A percentile compares a stretch with the other conserved stretches of the same genome.
These are phyloP conservation scores for Aphanomyces invadans DNA, from an alignment of 352 stramenopile species.

Conservation along the genomic window DNA sequence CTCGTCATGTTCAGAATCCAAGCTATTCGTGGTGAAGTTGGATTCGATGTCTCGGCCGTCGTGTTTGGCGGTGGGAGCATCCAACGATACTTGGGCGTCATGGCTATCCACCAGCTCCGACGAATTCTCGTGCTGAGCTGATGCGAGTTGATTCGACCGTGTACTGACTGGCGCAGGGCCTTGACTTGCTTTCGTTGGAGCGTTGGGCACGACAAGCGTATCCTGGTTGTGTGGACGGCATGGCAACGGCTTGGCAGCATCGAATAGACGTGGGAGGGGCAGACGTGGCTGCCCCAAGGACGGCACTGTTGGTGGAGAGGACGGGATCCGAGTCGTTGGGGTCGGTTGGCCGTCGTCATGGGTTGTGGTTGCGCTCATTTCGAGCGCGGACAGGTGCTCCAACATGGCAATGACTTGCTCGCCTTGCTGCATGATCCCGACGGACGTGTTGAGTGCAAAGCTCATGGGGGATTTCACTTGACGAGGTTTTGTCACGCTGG, in stretches of 20 bases:
- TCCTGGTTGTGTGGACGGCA: neutral
- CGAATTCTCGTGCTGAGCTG: too few relatives aligned
- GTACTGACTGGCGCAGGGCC: too few relatives aligned
- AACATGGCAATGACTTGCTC: slow-evolving; percentile 20
- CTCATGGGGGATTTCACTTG: neutral
- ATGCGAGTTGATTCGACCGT: too few relatives aligned
- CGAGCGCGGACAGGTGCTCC: neutral
- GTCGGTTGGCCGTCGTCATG: neutral
- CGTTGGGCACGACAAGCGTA: neutral
- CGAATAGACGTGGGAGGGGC: neutral
- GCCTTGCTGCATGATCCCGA: slow-evolving; percentile 7
- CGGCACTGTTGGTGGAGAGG: neutral
- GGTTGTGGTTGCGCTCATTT: neutral
- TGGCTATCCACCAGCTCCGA: too few relatives aligned
- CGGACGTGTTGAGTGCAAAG: slow-evolving; percentile 4
- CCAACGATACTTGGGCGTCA: too few relatives aligned
- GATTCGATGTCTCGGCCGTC: too few relatives aligned
- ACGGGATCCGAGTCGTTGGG: neutral
- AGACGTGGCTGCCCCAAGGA: neutral
- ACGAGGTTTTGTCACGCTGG: neutral
- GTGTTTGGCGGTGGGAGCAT: too few relatives aligned
- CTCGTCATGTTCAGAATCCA: too few relatives aligned
- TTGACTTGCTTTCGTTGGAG: neutral
- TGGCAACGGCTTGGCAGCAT: neutral
- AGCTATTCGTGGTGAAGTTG: too few relatives aligned